Conservation (phyloP, 306 rosid genomes). For the Morella rubra region DNA sequence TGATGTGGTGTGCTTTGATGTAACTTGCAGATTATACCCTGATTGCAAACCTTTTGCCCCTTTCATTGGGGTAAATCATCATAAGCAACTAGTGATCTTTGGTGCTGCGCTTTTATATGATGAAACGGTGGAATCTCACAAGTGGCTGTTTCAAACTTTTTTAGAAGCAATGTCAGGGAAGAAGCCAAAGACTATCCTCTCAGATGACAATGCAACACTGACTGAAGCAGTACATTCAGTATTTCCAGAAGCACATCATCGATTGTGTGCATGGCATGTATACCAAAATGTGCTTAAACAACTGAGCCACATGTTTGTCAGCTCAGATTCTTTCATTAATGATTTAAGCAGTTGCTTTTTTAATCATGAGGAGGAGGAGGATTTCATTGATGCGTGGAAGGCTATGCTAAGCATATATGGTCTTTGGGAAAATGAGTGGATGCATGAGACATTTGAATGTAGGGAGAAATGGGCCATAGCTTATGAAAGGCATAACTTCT, state of each 20-base stretch:
- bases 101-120: slow-evolving; percentile 54
- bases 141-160: slow-evolving; percentile 54
- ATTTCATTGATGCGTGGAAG: slow-evolving; percentile 57
- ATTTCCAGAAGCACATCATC: slow-evolving; percentile 38
- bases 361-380: slow-evolving; percentile 52
- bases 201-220: slow-evolving; percentile 42
- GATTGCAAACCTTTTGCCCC: slow-evolving; percentile 45
- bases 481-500: slow-evolving; percentile 42
- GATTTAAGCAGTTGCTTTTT: slow-evolving; percentile 53
- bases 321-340: slow-evolving; percentile 37
- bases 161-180: slow-evolving; percentile 49
- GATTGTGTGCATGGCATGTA: slow-evolving; percentile 53
- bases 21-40: slow-evolving; percentile 43
- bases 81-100: slow-evolving; percentile 50
- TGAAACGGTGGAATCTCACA: slow-evolving; percentile 52
- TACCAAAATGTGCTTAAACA: slow-evolving; percentile 50
- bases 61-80: slow-evolving; percentile 55
- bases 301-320: slow-evolving; percentile 31
- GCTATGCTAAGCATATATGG: slow-evolving; percentile 39
- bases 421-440: slow-evolving; percentile 53
- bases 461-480: slow-evolving; percentile 56
- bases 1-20: slow-evolving; percentile 62
- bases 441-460: slow-evolving; percentile 38
- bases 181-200: slow-evolving; percentile 55
- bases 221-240: slow-evolving; percentile 40